Conservation (phyloP, 768 basidiomycete genomes). For the Amanita rimosa region DNA sequence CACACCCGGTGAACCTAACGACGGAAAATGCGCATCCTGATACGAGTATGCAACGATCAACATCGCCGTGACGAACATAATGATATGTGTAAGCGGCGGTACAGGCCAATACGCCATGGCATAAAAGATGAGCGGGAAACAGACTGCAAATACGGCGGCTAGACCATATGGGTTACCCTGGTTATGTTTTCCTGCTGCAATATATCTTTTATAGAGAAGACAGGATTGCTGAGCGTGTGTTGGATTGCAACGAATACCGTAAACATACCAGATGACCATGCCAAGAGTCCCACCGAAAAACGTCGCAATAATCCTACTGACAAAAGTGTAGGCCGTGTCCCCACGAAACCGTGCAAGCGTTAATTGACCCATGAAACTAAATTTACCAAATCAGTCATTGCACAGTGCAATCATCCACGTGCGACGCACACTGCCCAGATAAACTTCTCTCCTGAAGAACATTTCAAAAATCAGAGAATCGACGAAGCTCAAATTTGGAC, state of each 20-base stretch:
- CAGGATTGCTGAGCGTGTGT: background rate
- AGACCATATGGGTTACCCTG: conserved; percentile 58
- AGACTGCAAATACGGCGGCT: conserved; percentile 53
- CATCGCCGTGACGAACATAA: conserved; percentile 52
- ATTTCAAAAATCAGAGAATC: background rate
- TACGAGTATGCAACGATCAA: conserved; percentile 70
- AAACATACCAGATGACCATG: conserved; percentile 50
- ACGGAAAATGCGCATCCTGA: conserved; percentile 38
- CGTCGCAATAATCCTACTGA: conserved; percentile 50
- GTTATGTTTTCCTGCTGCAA: conserved; percentile 45
- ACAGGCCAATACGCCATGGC: conserved; percentile 66
- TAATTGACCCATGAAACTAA: conserved; percentile 66
- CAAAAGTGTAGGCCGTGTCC: conserved; percentile 59
- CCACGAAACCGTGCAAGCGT: conserved; percentile 63
- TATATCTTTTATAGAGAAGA: conserved; percentile 37
- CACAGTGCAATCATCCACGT: background rate
- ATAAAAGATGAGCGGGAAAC: conserved; percentile 65
- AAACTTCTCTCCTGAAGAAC: conserved; percentile 41
- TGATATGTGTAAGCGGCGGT: conserved; percentile 58
- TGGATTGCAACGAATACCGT: background rate
- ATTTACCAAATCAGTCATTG: background rate
- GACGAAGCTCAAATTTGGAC: conserved; percentile 13
- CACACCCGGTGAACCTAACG: conserved; percentile 41
- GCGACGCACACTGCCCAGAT: conserved; percentile 60
- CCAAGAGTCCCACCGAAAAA: conserved; percentile 57